Percentiles rank a stretch among this genome's conserved stretches.
Evolutionary conservation across 1,139 yeast genomes (phyloP).

Genomic region (Pichia sp.): DNA sequence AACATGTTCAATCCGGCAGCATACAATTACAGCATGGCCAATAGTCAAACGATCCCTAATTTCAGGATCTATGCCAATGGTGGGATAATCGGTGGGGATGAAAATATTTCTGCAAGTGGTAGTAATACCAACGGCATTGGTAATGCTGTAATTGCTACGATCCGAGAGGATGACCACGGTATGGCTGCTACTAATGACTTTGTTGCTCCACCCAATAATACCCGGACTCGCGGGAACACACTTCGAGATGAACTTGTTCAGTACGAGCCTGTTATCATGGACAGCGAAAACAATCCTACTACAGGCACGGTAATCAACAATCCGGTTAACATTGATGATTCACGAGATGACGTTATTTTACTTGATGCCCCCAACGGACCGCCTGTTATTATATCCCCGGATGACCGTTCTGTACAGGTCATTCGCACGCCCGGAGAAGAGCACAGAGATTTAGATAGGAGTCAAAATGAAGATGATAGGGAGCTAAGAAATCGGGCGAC

Average conservation of each 20-base stretch:
- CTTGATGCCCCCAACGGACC: not conserved
- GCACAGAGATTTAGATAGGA: not conserved
- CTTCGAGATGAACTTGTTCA: slow-evolving; percentile 5
- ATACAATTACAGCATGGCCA: slow-evolving; percentile 26
- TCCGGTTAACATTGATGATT: slow-evolving; percentile 7
- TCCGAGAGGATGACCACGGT: not conserved
- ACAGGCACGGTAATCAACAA: slow-evolving; percentile 9
- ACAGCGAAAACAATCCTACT: slow-evolving; percentile 12
- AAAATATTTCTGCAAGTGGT: not conserved
- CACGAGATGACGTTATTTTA: slow-evolving; percentile 2
- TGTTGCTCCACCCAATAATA: not conserved
- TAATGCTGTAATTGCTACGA: not conserved
- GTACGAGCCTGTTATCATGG: slow-evolving; percentile 9
- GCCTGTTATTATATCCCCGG: not conserved
- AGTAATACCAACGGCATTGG: not conserved
- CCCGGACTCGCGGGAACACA: slow-evolving; percentile 12
- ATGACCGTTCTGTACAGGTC: not conserved
- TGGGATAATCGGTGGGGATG: not conserved
- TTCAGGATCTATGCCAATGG: slow-evolving; percentile 17
- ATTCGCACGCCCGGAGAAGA: not conserved
- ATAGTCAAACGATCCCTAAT: slow-evolving; percentile 30
- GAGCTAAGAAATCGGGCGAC: not conserved
- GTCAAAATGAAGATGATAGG: not conserved
- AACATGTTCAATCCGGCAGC: slow-evolving; percentile 26
- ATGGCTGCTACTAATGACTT: not conserved